Conservation (phyloP, 1,139 yeast genomes). For the Spathaspora sp. region DNA sequence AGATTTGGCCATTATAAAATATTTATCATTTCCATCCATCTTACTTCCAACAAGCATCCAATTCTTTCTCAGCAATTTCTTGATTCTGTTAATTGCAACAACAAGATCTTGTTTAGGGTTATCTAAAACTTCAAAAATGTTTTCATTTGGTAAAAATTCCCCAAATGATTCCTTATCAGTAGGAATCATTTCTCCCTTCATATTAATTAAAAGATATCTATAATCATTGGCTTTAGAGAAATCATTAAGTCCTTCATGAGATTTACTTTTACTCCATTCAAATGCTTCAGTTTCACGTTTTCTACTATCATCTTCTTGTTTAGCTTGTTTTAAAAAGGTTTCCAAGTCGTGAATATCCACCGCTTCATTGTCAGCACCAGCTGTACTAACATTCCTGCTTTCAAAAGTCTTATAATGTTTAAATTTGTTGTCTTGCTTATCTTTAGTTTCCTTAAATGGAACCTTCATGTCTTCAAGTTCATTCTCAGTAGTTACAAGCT, state of each 20-base stretch:
- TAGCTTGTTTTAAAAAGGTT: constrained; percentile 44
- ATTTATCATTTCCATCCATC: constrained; percentile 21
- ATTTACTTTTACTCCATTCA: constrained; percentile 48
- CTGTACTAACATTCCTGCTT: too few species aligned
- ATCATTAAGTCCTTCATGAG: constrained; percentile 37
- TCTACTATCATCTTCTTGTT: constrained; percentile 41
- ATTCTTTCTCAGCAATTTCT: constrained; percentile 26
- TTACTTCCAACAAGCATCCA: constrained; percentile 42
- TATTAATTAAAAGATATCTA: constrained; percentile 48
- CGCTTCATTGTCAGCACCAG: constrained; percentile 11
- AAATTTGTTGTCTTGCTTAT: too few species aligned
- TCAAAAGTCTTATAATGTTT: too few species aligned
- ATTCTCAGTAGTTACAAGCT: background rate
- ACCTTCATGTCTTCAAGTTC: background rate
- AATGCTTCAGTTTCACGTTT: constrained; percentile 53
- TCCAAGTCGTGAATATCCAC: constrained; percentile 26
- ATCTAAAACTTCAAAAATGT: constrained; percentile 46
- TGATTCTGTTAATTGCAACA: constrained; percentile 19
- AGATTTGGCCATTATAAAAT: constrained; percentile 27
- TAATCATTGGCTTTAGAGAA: constrained; percentile 7
- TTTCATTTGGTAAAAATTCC: constrained; percentile 36
- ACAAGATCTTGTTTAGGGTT: constrained; percentile 32
- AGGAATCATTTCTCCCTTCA: constrained; percentile 41
- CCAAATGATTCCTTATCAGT: constrained; percentile 39
- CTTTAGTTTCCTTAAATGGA: background rate